phyloP scores from a whole-genome alignment of 306 rosid species.

The Malus asiatica region DNA sequence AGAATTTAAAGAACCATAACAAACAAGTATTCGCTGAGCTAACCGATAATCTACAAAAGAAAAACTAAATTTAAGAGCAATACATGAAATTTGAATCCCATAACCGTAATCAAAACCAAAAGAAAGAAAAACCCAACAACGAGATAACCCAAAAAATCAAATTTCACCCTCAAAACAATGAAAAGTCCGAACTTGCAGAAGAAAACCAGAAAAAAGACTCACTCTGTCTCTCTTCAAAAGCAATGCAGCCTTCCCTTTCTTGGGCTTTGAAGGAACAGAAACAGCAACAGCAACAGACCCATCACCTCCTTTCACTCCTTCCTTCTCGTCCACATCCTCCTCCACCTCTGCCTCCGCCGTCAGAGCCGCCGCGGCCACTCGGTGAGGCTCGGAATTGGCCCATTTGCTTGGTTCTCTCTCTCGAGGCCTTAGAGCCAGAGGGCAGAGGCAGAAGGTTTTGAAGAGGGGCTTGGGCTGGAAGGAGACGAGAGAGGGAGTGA shows the following conservation, averaged over 20 bases:
- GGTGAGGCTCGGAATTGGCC: constrained; percentile 17
- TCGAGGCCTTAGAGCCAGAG: constrained; percentile 28
- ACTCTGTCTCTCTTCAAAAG: constrained; percentile 89
- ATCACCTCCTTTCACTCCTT: constrained; percentile 25
- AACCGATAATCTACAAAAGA: background rate
- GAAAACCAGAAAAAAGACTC: constrained; percentile 9
- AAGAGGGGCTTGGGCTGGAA: constrained; percentile 41
- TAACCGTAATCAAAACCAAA: constrained; percentile 6
- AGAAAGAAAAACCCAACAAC: constrained; percentile 7
- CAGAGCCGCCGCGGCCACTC: constrained; percentile 36
- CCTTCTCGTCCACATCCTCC: constrained; percentile 37
- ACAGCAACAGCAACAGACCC: constrained; percentile 13
- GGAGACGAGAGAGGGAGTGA: constrained; percentile 42
- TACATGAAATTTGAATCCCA: constrained; percentile 10
- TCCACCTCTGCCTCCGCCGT: constrained; percentile 52
- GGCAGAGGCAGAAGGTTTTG: constrained; percentile 30
- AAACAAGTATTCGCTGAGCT: background rate
- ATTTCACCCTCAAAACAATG: background rate
- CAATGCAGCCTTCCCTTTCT: constrained; percentile 88
- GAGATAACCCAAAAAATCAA: background rate
- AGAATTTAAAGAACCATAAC: background rate
- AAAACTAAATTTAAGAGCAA: background rate
- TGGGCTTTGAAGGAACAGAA: constrained; percentile 42
- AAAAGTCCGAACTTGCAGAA: background rate
- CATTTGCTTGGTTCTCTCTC: constrained; percentile 19